A percentile compares a stretch with the other conserved stretches of the same genome.
Evolutionary conservation across 179 eudicot genomes (phyloP).

Genomic region (Camellia oleifera): DNA sequence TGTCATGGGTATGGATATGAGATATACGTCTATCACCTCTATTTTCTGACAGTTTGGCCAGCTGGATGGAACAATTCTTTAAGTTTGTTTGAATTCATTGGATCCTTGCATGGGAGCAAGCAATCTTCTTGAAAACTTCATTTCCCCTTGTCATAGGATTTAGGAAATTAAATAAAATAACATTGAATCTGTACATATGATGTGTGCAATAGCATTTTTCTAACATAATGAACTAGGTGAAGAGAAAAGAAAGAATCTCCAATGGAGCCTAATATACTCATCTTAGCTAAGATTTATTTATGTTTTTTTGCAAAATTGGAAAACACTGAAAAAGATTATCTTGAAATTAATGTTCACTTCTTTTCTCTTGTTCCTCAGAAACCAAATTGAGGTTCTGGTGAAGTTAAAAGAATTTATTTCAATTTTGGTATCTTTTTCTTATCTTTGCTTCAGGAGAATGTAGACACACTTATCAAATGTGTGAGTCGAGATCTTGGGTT

Average conservation of each 20-base stretch:
- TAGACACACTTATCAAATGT: constrained; percentile 64
- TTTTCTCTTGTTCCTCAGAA: not conserved
- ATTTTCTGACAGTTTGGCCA: not conserved
- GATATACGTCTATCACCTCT: not conserved
- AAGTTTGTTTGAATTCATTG: not conserved
- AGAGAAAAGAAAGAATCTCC: not conserved
- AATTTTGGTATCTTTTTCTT: not conserved
- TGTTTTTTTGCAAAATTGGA: not conserved
- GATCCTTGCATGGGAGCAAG: not conserved
- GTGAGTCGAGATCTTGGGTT: constrained; percentile 73
- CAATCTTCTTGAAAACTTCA: not conserved
- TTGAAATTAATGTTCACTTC: not conserved
- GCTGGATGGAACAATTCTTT: not conserved
- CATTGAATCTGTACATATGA: not conserved
- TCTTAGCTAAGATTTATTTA: not conserved
- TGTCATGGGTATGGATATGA: not conserved
- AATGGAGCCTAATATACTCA: not conserved
- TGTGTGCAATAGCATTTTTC: not conserved
- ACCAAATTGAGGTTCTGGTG: not conserved
- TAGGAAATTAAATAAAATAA: not conserved
- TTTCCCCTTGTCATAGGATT: not conserved
- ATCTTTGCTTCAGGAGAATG: constrained; percentile 52
- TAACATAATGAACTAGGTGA: not conserved
- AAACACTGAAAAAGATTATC: not conserved
- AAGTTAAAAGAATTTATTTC: not conserved